These are phyloP conservation scores for Secale cereale DNA, from an alignment of 176 grass and related monocot genomes.

Conservation along the genomic window DNA sequence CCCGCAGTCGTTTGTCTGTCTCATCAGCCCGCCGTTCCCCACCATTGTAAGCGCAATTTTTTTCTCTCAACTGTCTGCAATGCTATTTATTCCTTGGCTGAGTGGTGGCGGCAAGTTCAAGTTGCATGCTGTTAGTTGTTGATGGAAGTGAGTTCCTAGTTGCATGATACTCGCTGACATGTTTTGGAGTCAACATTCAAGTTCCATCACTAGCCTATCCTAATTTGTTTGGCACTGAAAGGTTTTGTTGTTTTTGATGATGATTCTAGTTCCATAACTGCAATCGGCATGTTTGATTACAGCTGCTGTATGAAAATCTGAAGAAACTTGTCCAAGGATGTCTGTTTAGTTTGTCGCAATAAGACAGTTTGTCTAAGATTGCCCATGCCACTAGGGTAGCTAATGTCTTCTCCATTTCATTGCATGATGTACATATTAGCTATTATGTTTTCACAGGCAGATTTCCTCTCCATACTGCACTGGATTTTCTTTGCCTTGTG, in stretches of 20 bases:
- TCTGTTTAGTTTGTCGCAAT: slow-evolving; percentile 6
- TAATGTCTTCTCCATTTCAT: neutral
- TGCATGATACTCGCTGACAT: neutral
- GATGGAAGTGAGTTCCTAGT: neutral
- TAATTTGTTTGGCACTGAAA: too few relatives aligned
- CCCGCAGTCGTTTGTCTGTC: slow-evolving; percentile 62
- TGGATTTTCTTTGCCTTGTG: slow-evolving; percentile 4
- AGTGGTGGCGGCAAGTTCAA: neutral
- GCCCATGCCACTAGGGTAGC: neutral
- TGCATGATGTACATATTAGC: neutral
- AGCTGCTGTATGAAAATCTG: neutral
- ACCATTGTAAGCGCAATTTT: slow-evolving; percentile 65
- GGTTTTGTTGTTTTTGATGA: too few relatives aligned
- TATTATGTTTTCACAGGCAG: neutral
- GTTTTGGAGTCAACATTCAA: neutral
- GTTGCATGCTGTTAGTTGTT: slow-evolving; percentile 12
- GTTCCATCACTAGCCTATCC: neutral
- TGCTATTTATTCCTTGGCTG: slow-evolving; percentile 6
- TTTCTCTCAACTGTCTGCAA: slow-evolving; percentile 16
- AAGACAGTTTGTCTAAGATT: neutral
- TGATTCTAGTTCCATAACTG: too few relatives aligned
- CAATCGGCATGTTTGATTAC: neutral
- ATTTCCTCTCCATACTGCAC: neutral
- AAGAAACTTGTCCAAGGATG: neutral
- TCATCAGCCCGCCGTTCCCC: slow-evolving; percentile 77